A percentile compares a stretch with the other conserved stretches of the same genome.
Evolutionary conservation across 2,329 filamentous ascomycete genomes (phyloP).

Genomic region (Escovopsis sp.): DNA sequence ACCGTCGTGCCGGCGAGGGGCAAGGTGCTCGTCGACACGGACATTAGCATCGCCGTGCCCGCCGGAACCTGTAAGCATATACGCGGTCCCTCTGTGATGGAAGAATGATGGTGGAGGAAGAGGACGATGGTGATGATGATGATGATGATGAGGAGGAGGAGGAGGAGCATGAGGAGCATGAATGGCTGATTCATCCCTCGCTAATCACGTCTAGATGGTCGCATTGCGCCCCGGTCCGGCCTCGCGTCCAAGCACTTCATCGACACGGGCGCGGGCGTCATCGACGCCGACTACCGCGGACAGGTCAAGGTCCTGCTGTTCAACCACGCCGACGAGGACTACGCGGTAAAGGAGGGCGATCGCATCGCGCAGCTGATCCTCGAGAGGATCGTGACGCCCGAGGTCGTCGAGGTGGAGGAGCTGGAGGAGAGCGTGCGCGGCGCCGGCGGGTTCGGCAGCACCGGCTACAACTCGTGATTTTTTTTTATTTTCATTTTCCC

Average conservation of each 20-base stretch:
- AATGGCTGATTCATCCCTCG: neutral
- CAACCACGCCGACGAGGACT: constrained; percentile 76
- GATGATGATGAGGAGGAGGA: neutral
- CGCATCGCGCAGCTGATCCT: constrained; percentile 86
- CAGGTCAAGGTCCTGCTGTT: constrained; percentile 90
- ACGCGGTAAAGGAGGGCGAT: constrained; percentile 70
- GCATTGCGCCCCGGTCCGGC: constrained; percentile 80
- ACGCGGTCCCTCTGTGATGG: neutral
- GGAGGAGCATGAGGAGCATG: neutral
- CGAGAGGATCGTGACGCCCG: constrained; percentile 87
- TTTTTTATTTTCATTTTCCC: too few relatives aligned
- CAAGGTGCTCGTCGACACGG: constrained; percentile 78
- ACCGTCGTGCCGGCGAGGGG: constrained; percentile 67
- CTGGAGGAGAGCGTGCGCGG: constrained; percentile 84
- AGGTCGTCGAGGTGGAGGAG: constrained; percentile 76
- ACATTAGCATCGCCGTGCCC: constrained; percentile 81
- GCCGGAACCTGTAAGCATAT: constrained; percentile 63
- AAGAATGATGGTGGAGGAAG: neutral
- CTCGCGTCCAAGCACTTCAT: constrained; percentile 91
- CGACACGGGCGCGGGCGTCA: constrained; percentile 89
- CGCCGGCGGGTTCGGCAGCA: constrained; percentile 83
- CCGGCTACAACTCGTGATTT: constrained; percentile 32
- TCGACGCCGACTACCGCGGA: constrained; percentile 93
- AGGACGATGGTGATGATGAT: too few relatives aligned
- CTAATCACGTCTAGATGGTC: constrained; percentile 49